Percentiles rank a stretch among this genome's conserved stretches.
Conservation (phyloP, 1,139 yeast genomes). For the Taphrina communis region DNA sequence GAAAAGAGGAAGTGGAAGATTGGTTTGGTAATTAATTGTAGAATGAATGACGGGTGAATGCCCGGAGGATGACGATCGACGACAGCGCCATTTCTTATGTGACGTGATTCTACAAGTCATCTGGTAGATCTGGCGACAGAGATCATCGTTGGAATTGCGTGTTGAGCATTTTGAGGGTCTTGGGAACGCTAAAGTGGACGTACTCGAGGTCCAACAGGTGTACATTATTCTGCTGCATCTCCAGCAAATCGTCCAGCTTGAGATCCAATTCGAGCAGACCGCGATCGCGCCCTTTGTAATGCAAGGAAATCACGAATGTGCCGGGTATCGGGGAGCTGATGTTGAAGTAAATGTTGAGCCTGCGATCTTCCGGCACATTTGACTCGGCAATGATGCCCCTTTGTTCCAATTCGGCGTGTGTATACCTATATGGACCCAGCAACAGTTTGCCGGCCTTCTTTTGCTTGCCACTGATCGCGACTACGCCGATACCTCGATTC, state of each 20-base stretch:
- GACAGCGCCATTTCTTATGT: no score
- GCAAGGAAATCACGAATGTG: conserved; percentile 52
- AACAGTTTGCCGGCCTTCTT: conserved; percentile 47
- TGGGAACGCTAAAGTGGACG: conserved; percentile 48
- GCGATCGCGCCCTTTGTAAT: conserved; percentile 51
- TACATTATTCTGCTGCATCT: conserved; percentile 50
- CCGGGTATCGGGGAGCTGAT: conserved; percentile 53
- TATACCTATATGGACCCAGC: conserved; percentile 50
- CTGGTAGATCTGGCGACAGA: no score
- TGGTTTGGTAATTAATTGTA: background rate
- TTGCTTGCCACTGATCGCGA: conserved; percentile 47
- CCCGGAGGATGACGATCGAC: no score
- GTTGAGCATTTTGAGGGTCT: conserved; percentile 45
- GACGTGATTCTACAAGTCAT: no score
- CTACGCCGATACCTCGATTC: conserved; percentile 45
- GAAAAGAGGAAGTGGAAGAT: no score
- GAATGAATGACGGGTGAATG: background rate
- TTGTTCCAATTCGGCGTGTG: conserved; percentile 50
- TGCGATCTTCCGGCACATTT: conserved; percentile 49
- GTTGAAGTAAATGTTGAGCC: conserved; percentile 46
- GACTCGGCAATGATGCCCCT: conserved; percentile 51
- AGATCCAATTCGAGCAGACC: conserved; percentile 50
- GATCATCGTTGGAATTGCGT: conserved; percentile 43
- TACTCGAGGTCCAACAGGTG: conserved; percentile 51
- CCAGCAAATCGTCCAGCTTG: conserved; percentile 53